Evolutionary conservation across 495 filamentous ascomycete species (phyloP).

Genomic region (Parmelia sp.): DNA sequence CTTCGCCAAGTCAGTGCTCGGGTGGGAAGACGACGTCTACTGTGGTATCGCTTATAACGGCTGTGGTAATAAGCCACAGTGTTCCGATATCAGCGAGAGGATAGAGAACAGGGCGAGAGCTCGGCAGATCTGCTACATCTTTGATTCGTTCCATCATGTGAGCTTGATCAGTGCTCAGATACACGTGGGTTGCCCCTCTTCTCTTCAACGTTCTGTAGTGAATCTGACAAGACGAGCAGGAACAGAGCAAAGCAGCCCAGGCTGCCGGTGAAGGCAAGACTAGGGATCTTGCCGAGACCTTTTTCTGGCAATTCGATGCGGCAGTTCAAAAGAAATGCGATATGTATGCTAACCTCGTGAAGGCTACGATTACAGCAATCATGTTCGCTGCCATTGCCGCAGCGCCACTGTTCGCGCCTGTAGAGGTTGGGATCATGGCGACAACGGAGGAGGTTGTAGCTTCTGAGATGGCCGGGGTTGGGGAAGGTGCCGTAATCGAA

Average conservation of each 20-base stretch:
- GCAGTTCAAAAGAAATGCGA: not conserved
- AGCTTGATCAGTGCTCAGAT: no score
- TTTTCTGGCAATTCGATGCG: slow-evolving; percentile 1
- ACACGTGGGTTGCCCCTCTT: no score
- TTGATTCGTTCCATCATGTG: no score
- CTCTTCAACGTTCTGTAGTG: no score
- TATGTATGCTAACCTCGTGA: not conserved
- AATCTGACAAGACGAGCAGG: not conserved
- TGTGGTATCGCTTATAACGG: not conserved
- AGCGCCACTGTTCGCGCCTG: not conserved
- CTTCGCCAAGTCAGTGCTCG: not conserved
- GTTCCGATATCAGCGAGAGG: not conserved
- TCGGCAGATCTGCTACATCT: no score
- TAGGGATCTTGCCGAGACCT: not conserved
- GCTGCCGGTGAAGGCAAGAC: not conserved
- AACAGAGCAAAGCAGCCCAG: not conserved
- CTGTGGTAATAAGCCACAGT: not conserved
- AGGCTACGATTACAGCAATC: not conserved
- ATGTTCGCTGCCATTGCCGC: not conserved
- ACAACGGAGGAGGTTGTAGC: not conserved
- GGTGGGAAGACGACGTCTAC: not conserved
- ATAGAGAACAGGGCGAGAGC: not conserved
- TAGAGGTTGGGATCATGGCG: not conserved
- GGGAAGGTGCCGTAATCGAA: not conserved
- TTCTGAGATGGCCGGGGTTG: not conserved